Percentiles rank a stretch among this genome's conserved stretches.
These are phyloP conservation scores for Gillenia trifoliata DNA, from an alignment of 306 rosid genomes.

Conservation along the genomic window DNA sequence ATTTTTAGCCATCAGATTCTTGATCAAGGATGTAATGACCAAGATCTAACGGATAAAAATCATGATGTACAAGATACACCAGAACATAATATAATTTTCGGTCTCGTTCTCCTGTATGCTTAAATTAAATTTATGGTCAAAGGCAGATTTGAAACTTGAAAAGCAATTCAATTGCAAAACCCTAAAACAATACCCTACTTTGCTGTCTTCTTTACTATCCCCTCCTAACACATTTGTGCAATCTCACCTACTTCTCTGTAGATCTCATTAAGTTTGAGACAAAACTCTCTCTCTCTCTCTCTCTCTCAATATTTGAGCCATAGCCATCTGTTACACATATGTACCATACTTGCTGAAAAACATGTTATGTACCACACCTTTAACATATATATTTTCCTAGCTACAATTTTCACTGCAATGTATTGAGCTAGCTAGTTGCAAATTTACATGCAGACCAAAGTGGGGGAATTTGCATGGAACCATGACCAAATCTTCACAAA, in stretches of 20 bases:
- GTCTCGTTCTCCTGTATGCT: not conserved
- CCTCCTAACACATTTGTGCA: conserved; percentile 29
- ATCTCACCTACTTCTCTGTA: conserved; percentile 42
- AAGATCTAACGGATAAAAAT: too few species aligned
- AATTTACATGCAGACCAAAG: not conserved
- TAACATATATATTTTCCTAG: not conserved
- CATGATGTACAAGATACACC: too few species aligned
- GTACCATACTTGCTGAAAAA: not conserved
- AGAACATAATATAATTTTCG: not conserved
- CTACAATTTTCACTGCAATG: not conserved
- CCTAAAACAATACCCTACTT: conserved; percentile 8
- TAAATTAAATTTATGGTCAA: conserved; percentile 12
- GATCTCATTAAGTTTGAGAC: conserved; percentile 30
- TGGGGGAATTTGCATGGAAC: not conserved
- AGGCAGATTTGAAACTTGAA: conserved; percentile 14
- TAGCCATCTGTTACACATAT: not conserved
- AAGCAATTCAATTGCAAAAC: not conserved
- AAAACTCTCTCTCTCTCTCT: conserved; percentile 11
- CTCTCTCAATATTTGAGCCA: not conserved
- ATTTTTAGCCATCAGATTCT: too few species aligned
- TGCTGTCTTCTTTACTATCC: conserved; percentile 32
- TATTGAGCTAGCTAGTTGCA: not conserved
- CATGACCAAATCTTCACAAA: not conserved
- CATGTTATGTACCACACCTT: not conserved
- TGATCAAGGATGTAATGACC: too few species aligned